Evolutionary conservation across 2,329 filamentous ascomycete species (phyloP), one percentile per base, ranked within the genome.

Genomic region (Penicillium palitans): DNA sequence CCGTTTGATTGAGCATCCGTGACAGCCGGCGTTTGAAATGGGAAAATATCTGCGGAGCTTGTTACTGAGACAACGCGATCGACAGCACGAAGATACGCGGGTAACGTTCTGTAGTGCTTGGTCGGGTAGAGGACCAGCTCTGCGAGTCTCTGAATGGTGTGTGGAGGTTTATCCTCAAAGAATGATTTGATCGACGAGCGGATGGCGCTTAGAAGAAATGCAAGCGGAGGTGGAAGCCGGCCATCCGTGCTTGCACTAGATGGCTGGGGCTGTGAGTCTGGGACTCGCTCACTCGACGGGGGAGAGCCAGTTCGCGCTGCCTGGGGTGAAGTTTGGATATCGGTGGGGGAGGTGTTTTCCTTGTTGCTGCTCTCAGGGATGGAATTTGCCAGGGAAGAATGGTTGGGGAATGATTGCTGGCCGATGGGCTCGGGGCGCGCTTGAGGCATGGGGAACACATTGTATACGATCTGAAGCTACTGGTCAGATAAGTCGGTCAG

Each of bases 21-120:
- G 31, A 52, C 61, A 13, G 62, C 58, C 6, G 69, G 66, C 17
- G 64, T 65, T 12, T 66, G 91, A 1, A 98, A 84, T 0, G 95
- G 95, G 70, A 96, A 99, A 57, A 87, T 81, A 63, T 90, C 87
- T 21, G 87, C 85, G 27, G 87, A 84, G 39, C 91, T 96, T 12
- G 92, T 96, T 57, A 99, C 95, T 57, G 90, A 91, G 25, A 97
- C 87, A 24, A 96, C 89, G 57, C 95, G 88, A 72, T 98, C 91
- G 49, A 98, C 84, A 3, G 95, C 95, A 67, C 95, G 90, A 12
- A 99, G 85, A 73, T 95, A 99, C 12, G 92, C 84, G 0, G 90
- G 86, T 3, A 98, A 83, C 53, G 87, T 89, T 61, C 84, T 86
- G 79, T 98, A 97, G 76, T 96, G 90, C 55, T 83, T 82, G 60